These are phyloP conservation scores for Fusarium solani-melongenae DNA, from an alignment of 2,329 filamentous ascomycete genomes.

Conservation along the genomic window DNA sequence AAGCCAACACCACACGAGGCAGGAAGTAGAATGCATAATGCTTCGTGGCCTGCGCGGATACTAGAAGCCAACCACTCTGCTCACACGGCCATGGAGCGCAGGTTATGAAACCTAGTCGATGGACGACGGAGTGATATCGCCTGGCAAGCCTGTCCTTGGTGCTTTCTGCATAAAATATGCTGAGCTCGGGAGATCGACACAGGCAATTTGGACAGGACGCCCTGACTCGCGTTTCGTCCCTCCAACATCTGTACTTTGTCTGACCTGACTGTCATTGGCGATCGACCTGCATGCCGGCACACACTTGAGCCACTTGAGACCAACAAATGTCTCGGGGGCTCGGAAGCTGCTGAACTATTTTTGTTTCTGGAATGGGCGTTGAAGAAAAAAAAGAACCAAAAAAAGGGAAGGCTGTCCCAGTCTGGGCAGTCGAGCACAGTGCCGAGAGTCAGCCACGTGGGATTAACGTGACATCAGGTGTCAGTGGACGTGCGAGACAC, in stretches of 20 bases:
- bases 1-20: slow-evolving; percentile 4
- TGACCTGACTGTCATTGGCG: slow-evolving; percentile 12
- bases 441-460: slow-evolving; percentile 40
- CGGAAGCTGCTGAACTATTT: slow-evolving; percentile 1
- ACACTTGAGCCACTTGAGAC: slow-evolving; percentile 5
- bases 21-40: background rate
- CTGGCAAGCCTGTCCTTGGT: slow-evolving; percentile 1
- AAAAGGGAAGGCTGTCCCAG: background rate
- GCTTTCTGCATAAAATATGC: slow-evolving; percentile 9
- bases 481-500: slow-evolving; percentile 13
- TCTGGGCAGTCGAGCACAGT: slow-evolving; percentile 12
- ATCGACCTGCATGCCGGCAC: slow-evolving; percentile 11
- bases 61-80: background rate
- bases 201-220: slow-evolving; percentile 26
- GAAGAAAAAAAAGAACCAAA: background rate
- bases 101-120: background rate
- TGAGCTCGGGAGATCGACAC: slow-evolving; percentile 42
- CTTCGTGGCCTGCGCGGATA: background rate
- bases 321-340: slow-evolving; percentile 19
- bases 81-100: background rate
- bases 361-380: slow-evolving; percentile 21
- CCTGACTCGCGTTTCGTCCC: slow-evolving; percentile 36
- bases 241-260: background rate
- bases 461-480: slow-evolving; percentile 33
- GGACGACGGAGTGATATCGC: background rate